These are phyloP conservation scores for Rutidosis leptorrhynchoides DNA, from an alignment of 129 eudicot genomes.

Conservation along the genomic window DNA sequence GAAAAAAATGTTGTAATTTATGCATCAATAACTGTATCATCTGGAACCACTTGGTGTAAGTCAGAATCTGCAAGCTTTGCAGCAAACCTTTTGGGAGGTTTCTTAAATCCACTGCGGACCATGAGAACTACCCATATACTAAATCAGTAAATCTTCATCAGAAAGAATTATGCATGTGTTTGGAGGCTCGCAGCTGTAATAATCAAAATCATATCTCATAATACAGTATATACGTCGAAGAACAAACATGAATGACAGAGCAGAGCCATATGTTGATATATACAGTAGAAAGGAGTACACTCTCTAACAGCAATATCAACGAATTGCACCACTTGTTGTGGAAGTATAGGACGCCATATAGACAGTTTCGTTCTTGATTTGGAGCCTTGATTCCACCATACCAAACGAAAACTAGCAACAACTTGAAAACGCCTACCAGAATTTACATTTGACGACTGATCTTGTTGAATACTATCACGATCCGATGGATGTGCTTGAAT, in stretches of 20 bases:
- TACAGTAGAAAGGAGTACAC: conserved; percentile 35
- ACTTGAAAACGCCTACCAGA: conserved; percentile 70
- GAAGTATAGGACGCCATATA: conserved; percentile 89
- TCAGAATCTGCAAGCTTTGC: conserved; percentile 74
- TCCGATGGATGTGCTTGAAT: conserved; percentile 30
- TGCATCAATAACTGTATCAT: conserved; percentile 78
- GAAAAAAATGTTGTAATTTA: conserved; percentile 86
- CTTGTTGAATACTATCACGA: conserved; percentile 38
- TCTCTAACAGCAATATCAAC: conserved; percentile 96
- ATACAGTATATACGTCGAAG: background rate
- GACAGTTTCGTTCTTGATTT: conserved; percentile 77
- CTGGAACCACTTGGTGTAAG: conserved; percentile 67
- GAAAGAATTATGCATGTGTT: conserved; percentile 75
- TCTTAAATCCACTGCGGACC: conserved; percentile 74
- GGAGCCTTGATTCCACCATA: conserved; percentile 98
- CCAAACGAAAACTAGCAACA: conserved; percentile 75
- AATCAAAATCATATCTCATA: too few relatives aligned
- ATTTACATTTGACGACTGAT: conserved; percentile 47
- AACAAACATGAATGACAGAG: background rate
- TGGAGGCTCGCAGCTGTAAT: conserved; percentile 86
- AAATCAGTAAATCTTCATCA: conserved; percentile 65
- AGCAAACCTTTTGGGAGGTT: conserved; percentile 93
- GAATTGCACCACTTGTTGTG: conserved; percentile 83
- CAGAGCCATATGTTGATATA: background rate
- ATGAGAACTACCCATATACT: conserved; percentile 88